Base-by-base conservation (phyloP, 352 stramenopile genomes). In the Phytophthora agathidicida region DNA sequence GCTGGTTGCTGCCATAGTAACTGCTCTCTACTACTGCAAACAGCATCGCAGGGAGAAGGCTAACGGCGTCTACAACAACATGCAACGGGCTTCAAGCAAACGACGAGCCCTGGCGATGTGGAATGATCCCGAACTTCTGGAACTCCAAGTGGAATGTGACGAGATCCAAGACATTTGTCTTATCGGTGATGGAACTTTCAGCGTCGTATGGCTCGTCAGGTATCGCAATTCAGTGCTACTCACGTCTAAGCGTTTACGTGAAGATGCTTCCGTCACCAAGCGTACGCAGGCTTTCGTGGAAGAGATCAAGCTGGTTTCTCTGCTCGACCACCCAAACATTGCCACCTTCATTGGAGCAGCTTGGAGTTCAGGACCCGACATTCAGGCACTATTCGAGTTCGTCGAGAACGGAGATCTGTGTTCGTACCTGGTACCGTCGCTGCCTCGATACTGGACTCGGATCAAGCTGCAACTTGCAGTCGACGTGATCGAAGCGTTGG, bases 401-500 rank as follows among this genome's bases (percentile, higher is more conserved):
- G 51, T 71, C 14, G 63, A 64, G 30, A 68, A 68, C 16, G 63
- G 56, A 1, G 56, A 71, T 24, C 35, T 73, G 16, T 17, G 49
- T 23, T 44, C 61, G 26, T 68, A 65, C 23, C 35, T 72, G 17
- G 17, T 30, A 2, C 46, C 51, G 2, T 47, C 36, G 17, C 30
- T 46, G 16, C 50, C 43, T 13, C 32, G 38, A 0, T 55, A 50
- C 28, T 73, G 52, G 45, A 60, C 52, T 10, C 42, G 38, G 2
- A 41, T 55, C 24, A 86, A 84, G 47, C 44, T 63, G 22, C 45
- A 70, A 16, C 30, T 85, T 7, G 72, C 77, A 3, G 60, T 76
- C 8, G 75, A 88, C 35, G 64, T 86, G 5, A 65, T 65, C 7
- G 73, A 83, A 47, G 75, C 70, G 7, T 46, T 84, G 17, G 49